Base-by-base conservation (phyloP, 768 basidiomycete species). In the Pisolithus albus region DNA sequence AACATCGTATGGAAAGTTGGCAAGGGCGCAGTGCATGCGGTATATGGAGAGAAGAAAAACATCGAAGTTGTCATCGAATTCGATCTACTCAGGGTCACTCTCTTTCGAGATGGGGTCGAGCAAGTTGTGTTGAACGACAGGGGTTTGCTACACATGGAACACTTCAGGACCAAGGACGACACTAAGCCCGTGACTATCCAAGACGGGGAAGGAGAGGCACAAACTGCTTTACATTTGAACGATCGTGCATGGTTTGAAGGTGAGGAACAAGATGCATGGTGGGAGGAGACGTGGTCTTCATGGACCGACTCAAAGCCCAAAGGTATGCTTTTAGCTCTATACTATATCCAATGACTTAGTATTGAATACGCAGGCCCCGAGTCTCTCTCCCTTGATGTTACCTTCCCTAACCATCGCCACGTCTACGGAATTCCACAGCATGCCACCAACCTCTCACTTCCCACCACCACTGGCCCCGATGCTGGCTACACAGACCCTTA, bases 351-450 rank as follows among this genome's bases (percentile, higher is more conserved):
- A 6, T 26, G 16, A 26, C 43, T 4, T 18, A 45, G 38, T 28
- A 6, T 37, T 18, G 50, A 4, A 6, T 10, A 39, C 37, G n/a
- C 55, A 97, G 95, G 96, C 11, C 96, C 96, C 28, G 93, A 99
- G 68, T 92, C 89, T 0, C 78, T 97, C 52, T 91, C 88, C 0
- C 65, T 99, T 53, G 96, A 99, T 59, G 86, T 99, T 60, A 81
- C 81, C 47, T 98, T 98, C 78, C 95, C 95, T 0, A 86, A 82
- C 52, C 92, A 93, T 52, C 83, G 82, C 28, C 86, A 90, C 45
- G 84, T 97, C 52, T 99, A 92, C 59, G 96, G 96, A 51, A 94
- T 99, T 40, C 94, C 96, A 11, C 91, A 99, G 68, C 96, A 93
- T 57, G 95, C 96, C 13, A 91, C 94, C 3, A 81, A 82, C 21